Conservation (phyloP, 1,284 basidiomycete genomes). For the Earliella scabrosa region DNA sequence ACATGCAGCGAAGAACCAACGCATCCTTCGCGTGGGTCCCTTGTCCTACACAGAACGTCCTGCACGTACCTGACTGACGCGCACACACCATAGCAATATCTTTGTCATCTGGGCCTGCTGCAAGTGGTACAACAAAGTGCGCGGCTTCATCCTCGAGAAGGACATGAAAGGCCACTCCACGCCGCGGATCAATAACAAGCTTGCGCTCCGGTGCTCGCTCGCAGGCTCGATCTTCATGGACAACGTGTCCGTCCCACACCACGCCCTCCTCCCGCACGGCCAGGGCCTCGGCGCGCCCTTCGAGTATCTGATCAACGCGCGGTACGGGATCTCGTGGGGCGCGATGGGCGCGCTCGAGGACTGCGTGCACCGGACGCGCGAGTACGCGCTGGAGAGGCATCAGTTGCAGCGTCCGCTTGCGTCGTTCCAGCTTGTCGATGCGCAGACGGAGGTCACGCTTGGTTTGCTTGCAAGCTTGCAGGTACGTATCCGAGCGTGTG, state of each 20-base stretch:
- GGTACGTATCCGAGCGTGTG: too few relatives aligned
- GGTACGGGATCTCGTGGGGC: constrained; percentile 92
- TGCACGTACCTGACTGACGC: too few relatives aligned
- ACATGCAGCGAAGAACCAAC: constrained; percentile 98
- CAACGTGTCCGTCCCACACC: constrained; percentile 71
- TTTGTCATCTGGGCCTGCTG: constrained; percentile 94
- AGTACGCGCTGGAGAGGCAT: constrained; percentile 87
- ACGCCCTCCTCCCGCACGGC: constrained; percentile 77
- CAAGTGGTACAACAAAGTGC: constrained; percentile 91
- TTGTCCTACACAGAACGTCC: too few relatives aligned
- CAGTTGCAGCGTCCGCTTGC: constrained; percentile 92
- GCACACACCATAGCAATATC: constrained; percentile 1
- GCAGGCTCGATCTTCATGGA: constrained; percentile 97
- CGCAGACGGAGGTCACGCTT: constrained; percentile 83
- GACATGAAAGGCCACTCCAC: constrained; percentile 85
- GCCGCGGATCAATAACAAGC: constrained; percentile 91
- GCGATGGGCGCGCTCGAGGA: constrained; percentile 96
- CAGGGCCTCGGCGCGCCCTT: constrained; percentile 85
- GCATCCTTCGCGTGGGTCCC: constrained; percentile 85
- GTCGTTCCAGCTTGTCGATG: constrained; percentile 93
- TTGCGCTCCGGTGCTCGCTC: constrained; percentile 86
- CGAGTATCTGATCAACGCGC: constrained; percentile 89
- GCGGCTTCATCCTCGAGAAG: constrained; percentile 94
- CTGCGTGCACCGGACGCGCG: constrained; percentile 78
- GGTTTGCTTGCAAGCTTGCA: constrained; percentile 81